Conservation (phyloP, 1,139 yeast genomes). For the Saccharomyces hybrid region DNA sequence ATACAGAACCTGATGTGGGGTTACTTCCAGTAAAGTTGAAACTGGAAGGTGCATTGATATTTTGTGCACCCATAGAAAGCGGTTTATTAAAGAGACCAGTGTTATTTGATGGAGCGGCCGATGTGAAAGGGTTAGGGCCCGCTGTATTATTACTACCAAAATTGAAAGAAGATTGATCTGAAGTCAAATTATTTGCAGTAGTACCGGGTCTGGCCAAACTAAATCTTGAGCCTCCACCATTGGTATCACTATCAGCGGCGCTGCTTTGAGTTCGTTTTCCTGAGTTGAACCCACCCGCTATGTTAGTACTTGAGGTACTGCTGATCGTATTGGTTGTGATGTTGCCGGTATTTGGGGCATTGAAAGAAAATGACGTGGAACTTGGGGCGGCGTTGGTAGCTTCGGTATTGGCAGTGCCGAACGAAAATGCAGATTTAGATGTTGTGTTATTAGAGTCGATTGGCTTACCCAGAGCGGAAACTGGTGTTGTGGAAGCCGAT, state of each 20-base stretch:
- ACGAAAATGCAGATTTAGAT: conserved; percentile 10
- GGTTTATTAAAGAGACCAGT: not conserved
- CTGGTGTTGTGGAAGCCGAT: conserved; percentile 1
- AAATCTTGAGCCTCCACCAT: not conserved
- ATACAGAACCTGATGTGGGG: not conserved
- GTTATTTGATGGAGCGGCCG: not conserved
- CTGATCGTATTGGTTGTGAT: not conserved
- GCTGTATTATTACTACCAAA: not conserved
- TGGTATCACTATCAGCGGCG: not conserved
- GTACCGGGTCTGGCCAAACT: not conserved
- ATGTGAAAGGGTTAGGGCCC: not conserved
- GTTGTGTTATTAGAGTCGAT: not conserved
- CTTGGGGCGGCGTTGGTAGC: conserved; percentile 1
- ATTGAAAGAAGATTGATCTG: conserved; percentile 5
- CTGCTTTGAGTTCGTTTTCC: not conserved
- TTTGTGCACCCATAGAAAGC: not conserved
- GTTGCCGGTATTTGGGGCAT: not conserved
- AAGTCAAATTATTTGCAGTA: not conserved
- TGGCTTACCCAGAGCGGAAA: conserved; percentile 5
- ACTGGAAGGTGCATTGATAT: not conserved
- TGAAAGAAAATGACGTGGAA: conserved; percentile 4
- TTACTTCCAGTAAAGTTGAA: not conserved
- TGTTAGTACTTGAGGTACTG: not conserved
- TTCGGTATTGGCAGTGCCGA: conserved; percentile 7
- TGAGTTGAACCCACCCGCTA: conserved; percentile 5